A percentile compares a stretch with the other conserved stretches of the same genome.
These are phyloP conservation scores for Aspergillus biplanus DNA, from an alignment of 495 filamentous ascomycete species.

Conservation along the genomic window DNA sequence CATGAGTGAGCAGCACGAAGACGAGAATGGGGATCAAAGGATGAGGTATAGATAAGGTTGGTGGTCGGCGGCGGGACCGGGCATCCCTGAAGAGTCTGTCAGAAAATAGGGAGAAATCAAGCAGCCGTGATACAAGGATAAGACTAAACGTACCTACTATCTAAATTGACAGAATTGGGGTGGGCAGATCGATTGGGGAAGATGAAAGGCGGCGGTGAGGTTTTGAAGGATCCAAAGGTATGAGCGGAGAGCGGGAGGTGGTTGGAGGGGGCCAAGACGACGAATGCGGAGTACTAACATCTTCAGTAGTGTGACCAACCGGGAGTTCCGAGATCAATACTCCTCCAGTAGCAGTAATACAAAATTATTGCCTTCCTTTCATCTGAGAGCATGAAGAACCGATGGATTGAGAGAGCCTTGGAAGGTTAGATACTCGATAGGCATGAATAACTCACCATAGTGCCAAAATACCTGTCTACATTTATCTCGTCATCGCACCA, in stretches of 20 bases:
- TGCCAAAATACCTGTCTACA: too few relatives aligned
- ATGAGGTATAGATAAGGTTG: not conserved
- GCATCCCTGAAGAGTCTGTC: not conserved
- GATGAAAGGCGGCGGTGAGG: constrained; percentile 7
- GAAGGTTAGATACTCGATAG: too few relatives aligned
- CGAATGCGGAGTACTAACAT: constrained; percentile 30
- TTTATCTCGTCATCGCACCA: too few relatives aligned
- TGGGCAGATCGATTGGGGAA: not conserved
- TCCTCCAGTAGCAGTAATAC: not conserved
- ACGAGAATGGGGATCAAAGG: not conserved
- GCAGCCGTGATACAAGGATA: too few relatives aligned
- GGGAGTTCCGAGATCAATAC: constrained; percentile 4
- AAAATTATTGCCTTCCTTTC: not conserved
- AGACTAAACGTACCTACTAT: not conserved
- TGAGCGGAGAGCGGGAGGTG: constrained; percentile 6
- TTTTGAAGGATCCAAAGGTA: constrained; percentile 3
- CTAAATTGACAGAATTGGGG: not conserved
- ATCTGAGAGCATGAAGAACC: too few relatives aligned
- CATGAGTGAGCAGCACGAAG: too few relatives aligned
- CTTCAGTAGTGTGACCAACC: constrained; percentile 16
- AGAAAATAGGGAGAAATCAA: not conserved
- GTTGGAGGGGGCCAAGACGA: constrained; percentile 15
- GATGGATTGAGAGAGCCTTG: too few relatives aligned
- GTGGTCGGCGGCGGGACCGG: not conserved
- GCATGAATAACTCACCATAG: too few relatives aligned